Evolutionary conservation across 371 early-diverging fungal genomes (phyloP), one percentile per base, ranked within the genome.

Genomic region (Choanephora cucurbitarum): DNA sequence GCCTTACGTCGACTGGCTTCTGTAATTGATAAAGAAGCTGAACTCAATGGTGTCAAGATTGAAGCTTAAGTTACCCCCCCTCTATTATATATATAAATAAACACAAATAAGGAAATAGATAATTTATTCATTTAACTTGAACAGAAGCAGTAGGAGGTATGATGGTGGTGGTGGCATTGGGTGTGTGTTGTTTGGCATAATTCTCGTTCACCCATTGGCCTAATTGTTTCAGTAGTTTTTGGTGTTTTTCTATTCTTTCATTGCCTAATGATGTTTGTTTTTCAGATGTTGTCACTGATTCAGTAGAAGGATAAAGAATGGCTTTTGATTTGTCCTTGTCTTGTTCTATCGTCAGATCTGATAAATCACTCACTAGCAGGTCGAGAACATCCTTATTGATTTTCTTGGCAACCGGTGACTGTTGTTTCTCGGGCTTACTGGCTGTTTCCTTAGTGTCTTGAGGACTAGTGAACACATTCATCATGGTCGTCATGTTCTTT

Each of bases 1-100:
- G 91, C 80, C 3, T 53, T 86, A 22, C 67, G 68, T 60, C 71
- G 90, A 46, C 68, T 91, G 33, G 80, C 76, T n/a, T 60, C 48
- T 9, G 55, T 73, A 14, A 49, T 80, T 51, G 52, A 67, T 32
- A 66, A 70, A 24, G 66, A 58, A 42, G 53, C 60, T 28, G 60
- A 46, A 13, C 15, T 45, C n/a, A 49, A 55, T 31, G 44, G 42
- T 22, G 21, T 53, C 9, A 60, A 49, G 17, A 44, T 52, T 2
- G 19, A 58, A 19, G 42, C 45, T 31, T 46, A 55, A 41, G 11
- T 14, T 10, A 28, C 7, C 7, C 28, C 28, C 28, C 37, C 37
- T 11, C 37, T 32, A 6, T 32, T 32, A 32, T 6, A 32, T 6
- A 32, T 32, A 32, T 32, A 32, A 6, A 32, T 32, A 32, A 6